phyloP scores from a whole-genome alignment of 1,284 basidiomycete species.

The Cutaneotrichosporon sp. region DNA sequence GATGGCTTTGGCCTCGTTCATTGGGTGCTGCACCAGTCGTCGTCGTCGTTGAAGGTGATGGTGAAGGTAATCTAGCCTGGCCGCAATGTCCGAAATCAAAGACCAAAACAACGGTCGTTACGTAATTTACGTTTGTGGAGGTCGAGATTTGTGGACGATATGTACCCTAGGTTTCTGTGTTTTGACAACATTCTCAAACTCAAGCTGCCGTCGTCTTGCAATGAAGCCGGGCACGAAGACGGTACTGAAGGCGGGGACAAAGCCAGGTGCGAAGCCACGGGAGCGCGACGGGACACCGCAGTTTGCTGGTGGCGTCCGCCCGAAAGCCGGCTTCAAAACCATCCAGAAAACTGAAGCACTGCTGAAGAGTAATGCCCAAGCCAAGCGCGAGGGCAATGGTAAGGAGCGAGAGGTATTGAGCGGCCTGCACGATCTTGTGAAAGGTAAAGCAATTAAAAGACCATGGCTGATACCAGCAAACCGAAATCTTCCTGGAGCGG shows the following conservation, averaged over 20 bases:
- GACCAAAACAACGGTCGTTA: neutral
- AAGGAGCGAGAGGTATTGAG: conserved; percentile 30
- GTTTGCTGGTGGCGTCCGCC: too few relatives aligned
- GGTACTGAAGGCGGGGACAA: too few relatives aligned
- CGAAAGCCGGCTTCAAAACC: conserved; percentile 13
- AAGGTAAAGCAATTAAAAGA: conserved; percentile 16
- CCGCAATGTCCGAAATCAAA: neutral
- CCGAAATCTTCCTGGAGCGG: conserved; percentile 61
- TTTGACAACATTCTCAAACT: neutral
- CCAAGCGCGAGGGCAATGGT: conserved; percentile 28
- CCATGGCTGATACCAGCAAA: conserved; percentile 49
- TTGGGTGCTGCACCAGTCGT: neutral
- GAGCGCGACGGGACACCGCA: too few relatives aligned
- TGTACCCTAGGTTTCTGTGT: neutral
- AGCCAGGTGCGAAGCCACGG: too few relatives aligned
- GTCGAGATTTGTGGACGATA: too few relatives aligned
- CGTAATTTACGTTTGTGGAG: neutral
- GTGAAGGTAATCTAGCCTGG: neutral
- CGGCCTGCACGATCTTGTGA: conserved; percentile 23
- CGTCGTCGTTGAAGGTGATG: neutral
- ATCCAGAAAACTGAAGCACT: conserved; percentile 38
- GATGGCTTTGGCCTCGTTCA: conserved; percentile 29
- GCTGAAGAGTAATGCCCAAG: conserved; percentile 18
- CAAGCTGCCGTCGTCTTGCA: too few relatives aligned
- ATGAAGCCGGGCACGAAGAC: too few relatives aligned